Base-by-base conservation (phyloP, 108 stramenopile species). In the Pseudonitzschia pungens region DNA sequence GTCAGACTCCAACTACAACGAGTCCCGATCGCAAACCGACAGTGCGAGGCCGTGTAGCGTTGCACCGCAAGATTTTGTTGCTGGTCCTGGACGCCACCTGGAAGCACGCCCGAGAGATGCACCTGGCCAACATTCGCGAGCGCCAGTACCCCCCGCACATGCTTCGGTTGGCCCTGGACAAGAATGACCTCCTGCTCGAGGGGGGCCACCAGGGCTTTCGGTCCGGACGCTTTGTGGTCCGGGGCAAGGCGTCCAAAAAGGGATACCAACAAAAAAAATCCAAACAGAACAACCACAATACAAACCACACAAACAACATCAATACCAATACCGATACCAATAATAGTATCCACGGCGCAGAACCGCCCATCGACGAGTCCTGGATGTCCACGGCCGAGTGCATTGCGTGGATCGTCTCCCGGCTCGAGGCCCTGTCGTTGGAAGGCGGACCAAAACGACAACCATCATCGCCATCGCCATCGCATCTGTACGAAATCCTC, bases 41-140 rank as follows among this genome's bases (percentile, higher is more conserved):
- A n/a, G n/a, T n/a, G n/a, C n/a, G n/a, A n/a, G n/a, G n/a, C n/a
- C n/a, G n/a, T n/a, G n/a, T n/a, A n/a, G n/a, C n/a, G n/a, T n/a
- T n/a, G n/a, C n/a, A n/a, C n/a, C n/a, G n/a, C n/a, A 89, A 82
- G 42, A 77, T 91, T 2, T 70, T 75, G 1, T 28, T 93, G 1
- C 22, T 93, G 20, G 80, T 87, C 18, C 68, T 93, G 43, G 92
- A 93, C 82, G 92, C 87, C 3, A 89, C 89, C 32, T 93, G 92
- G 92, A 86, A 89, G 53, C 87, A 85, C 69, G 89, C 92, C 15
- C 69, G 68, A 26, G 92, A 93, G 81, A 93, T 93, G 92, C 80
- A 91, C 29, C 33, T 50, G 10, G 66, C 71, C 14, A 89, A 88
- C 67, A 73, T 59, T 11, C 50, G 69, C 32, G 74, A 60, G 11